Conservation (phyloP, 352 stramenopile species). For the Phytophthora rubi region DNA sequence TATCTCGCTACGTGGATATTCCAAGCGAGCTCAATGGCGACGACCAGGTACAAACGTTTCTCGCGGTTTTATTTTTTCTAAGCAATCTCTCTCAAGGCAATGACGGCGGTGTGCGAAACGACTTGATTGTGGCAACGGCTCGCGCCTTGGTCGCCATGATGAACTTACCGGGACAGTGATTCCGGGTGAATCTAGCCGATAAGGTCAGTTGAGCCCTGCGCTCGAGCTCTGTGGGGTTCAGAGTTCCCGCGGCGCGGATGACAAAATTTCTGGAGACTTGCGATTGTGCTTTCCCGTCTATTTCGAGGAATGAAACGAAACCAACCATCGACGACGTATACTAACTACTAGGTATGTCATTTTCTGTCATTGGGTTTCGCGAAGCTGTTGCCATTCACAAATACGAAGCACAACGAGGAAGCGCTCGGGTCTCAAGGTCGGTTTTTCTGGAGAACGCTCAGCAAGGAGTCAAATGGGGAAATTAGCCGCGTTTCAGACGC, state of each 20-base stretch:
- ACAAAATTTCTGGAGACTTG: slow-evolving; percentile 10
- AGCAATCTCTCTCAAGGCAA: slow-evolving; percentile 41
- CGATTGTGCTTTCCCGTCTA: slow-evolving; percentile 12
- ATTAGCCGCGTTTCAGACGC: background rate
- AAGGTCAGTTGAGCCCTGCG: background rate
- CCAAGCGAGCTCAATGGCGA: slow-evolving; percentile 52
- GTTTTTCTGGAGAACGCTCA: background rate
- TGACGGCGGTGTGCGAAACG: slow-evolving; percentile 31
- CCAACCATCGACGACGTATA: slow-evolving; percentile 8
- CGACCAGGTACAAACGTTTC: slow-evolving; percentile 63
- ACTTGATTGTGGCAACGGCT: slow-evolving; percentile 60
- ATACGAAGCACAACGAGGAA: slow-evolving; percentile 20
- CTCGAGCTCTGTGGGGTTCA: no score
- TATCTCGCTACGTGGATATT: slow-evolving; percentile 78
- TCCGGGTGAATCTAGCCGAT: background rate
- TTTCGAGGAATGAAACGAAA: slow-evolving; percentile 8
- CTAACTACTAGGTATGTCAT: slow-evolving; percentile 7
- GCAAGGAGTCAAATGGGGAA: slow-evolving; percentile 19
- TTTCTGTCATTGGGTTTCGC: slow-evolving; percentile 10
- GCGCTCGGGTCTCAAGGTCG: background rate
- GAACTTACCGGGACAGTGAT: slow-evolving; percentile 29
- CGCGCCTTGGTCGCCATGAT: slow-evolving; percentile 45
- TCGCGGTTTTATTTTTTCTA: slow-evolving; percentile 60
- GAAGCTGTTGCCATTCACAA: slow-evolving; percentile 20
- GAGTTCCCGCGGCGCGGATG: no score